Evolutionary conservation across 768 basidiomycete genomes (phyloP).

Genomic region (Lentinula lateritia): DNA sequence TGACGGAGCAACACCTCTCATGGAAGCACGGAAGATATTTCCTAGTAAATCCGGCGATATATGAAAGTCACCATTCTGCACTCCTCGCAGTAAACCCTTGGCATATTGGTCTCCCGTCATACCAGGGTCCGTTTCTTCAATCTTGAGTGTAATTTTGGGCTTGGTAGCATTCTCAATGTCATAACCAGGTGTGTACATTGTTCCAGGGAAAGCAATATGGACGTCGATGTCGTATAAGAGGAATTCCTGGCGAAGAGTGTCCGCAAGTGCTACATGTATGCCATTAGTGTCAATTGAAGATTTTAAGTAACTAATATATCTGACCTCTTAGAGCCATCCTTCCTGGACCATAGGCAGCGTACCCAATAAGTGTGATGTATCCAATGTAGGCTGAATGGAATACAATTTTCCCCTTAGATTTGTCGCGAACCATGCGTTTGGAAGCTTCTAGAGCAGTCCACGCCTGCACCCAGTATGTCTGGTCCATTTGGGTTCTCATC

Average conservation of each 20-base stretch:
- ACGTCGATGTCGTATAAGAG: slow-evolving; percentile 71
- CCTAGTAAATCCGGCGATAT: slow-evolving; percentile 72
- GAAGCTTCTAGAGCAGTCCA: slow-evolving; percentile 26
- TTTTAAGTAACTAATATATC: not conserved
- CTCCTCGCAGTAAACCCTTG: slow-evolving; percentile 34
- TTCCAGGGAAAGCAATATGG: slow-evolving; percentile 78
- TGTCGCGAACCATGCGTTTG: slow-evolving; percentile 55
- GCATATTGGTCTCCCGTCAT: not conserved
- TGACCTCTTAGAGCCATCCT: slow-evolving; percentile 84
- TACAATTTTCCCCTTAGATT: slow-evolving; percentile 66
- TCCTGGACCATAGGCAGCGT: slow-evolving; percentile 72
- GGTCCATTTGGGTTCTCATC: slow-evolving; percentile 20
- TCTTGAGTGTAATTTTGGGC: slow-evolving; percentile 67
- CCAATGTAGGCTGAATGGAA: slow-evolving; percentile 74
- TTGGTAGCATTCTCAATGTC: slow-evolving; percentile 50
- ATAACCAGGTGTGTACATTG: slow-evolving; percentile 74
- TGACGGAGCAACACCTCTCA: slow-evolving; percentile 56
- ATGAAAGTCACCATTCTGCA: slow-evolving; percentile 67
- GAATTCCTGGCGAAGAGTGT: slow-evolving; percentile 75
- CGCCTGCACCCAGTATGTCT: slow-evolving; percentile 14
- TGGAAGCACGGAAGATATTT: slow-evolving; percentile 60
- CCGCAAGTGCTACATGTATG: slow-evolving; percentile 61
- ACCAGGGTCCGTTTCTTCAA: slow-evolving; percentile 51
- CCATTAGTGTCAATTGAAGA: too few species aligned
- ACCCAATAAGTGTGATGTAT: slow-evolving; percentile 74